These are phyloP conservation scores for Isoetes taiwanensis DNA, from an alignment of 75 land plant genomes.

Conservation along the genomic window DNA sequence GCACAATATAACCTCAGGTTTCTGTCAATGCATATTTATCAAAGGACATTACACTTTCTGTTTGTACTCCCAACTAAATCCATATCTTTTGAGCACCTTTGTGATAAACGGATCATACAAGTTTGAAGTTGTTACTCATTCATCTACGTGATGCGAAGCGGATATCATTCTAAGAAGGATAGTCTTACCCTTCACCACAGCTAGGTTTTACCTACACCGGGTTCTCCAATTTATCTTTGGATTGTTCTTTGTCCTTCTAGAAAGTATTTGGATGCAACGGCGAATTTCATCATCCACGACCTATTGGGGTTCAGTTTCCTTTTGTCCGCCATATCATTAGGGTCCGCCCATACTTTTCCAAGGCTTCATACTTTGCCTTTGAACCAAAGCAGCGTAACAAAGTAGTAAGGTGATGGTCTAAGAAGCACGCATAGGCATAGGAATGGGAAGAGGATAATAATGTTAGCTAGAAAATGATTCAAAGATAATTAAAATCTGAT, in stretches of 20 bases:
- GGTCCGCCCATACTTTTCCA: conserved; percentile 75
- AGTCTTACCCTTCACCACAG: conserved; percentile 82
- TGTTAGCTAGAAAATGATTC: too few species aligned
- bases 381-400: conserved; percentile 69
- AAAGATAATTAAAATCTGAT: too few species aligned
- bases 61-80: too few species aligned
- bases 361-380: conserved; percentile 66
- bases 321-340: conserved; percentile 55
- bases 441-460: neutral
- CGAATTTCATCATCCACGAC: conserved; percentile 75
- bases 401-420: too few species aligned
- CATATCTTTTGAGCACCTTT: too few species aligned
- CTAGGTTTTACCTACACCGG: conserved; percentile 94
- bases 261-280: conserved; percentile 75
- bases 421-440: neutral
- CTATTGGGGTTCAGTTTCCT: conserved; percentile 83
- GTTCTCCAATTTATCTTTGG: conserved; percentile 88
- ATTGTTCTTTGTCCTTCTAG: conserved; percentile 83
- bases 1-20: too few species aligned
- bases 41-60: too few species aligned
- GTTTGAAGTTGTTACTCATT: too few species aligned
- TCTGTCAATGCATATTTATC: too few species aligned
- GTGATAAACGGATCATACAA: too few species aligned
- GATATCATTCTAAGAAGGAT: too few species aligned
- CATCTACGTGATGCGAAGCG: too few species aligned